Base-by-base conservation (phyloP, 148 eudicot genomes). In the Limonium bicolor region DNA sequence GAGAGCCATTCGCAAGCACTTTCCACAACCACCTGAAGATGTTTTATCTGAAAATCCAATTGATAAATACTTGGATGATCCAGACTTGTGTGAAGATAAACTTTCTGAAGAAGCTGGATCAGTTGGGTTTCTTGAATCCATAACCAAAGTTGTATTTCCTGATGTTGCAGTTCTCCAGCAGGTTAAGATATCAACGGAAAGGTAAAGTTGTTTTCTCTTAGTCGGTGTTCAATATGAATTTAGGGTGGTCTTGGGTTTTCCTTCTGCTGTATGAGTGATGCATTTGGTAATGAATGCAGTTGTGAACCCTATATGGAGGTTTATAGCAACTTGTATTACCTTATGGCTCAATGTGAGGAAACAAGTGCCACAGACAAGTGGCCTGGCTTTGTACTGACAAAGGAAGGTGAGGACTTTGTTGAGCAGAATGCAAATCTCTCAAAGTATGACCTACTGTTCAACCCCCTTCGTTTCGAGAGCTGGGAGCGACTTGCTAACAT, bases 351-450 rank as follows among this genome's bases (percentile, higher is more conserved):
- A 62, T 75, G 88, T 46, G 99, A 90, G 63, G 99, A 90, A 69
- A 69, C 75, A 53, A 78, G 82, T 51, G 93, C 99, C 36, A 72
- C 85, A 52, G 99, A 90, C 60, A 90, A 76, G 55, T 78, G 99
- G 94, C 79, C 99, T 66, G 99, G 99, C 25, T 90, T 85, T 76
- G 87, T 90, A 34, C 75, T 90, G 39, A 85, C 93, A 21, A 90
- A 90, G 56, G 99, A 90, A 75, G 99, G 99, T 53, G 95, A 78
- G 55, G 93, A 84, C 23, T 90, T 85, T 66, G 85, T 85, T 31
- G 74, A 78, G 54, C 82, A 90, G 51, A 80, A 71, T 58, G 85
- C 99, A 44, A 84, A 71, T 19, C 88, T 90, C 54, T 84, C 76
- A 53, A 90, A 90, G 63, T 90, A 80, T 71, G 99, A 90, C 62